phyloP scores from a whole-genome alignment of 169 alveolate genomes.

The Plasmodium berghei region DNA sequence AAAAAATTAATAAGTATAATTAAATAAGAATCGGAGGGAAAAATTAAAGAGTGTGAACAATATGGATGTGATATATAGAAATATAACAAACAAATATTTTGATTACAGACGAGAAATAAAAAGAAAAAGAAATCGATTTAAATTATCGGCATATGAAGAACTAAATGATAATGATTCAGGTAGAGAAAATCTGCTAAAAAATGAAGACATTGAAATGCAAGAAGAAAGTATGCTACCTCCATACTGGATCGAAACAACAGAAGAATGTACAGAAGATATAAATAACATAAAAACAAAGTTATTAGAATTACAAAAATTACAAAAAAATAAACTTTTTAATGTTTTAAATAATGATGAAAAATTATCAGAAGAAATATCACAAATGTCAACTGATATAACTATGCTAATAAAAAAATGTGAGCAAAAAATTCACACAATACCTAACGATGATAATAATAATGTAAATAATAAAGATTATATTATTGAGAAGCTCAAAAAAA shows the following conservation, averaged over 20 bases:
- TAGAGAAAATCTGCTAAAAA: conserved; percentile 21
- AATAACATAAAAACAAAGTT: conserved; percentile 66
- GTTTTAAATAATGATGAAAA: conserved; percentile 74
- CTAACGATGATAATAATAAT: conserved; percentile 6
- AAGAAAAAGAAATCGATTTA: conserved; percentile 49
- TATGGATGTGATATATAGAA: conserved; percentile 66
- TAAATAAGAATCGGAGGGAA: too few species aligned
- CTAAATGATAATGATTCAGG: conserved; percentile 67
- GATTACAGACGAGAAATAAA: conserved; percentile 69
- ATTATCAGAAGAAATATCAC: conserved; percentile 60
- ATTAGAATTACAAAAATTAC: conserved; percentile 77
- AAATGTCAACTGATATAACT: conserved; percentile 56
- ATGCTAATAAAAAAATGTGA: conserved; percentile 50
- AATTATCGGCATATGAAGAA: conserved; percentile 69
- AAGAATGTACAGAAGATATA: conserved; percentile 81
- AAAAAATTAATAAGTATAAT: too few species aligned
- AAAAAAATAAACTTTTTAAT: conserved; percentile 76
- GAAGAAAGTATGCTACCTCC: conserved; percentile 77
- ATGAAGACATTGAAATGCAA: conserved; percentile 77
- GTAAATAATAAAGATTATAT: conserved; percentile 5
- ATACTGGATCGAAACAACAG: conserved; percentile 77
- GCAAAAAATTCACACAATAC: conserved; percentile 47
- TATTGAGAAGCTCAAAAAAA: conserved; percentile 77
- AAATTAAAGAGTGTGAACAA: too few species aligned
- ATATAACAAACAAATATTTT: conserved; percentile 60